Percentiles rank a stretch among this genome's conserved stretches.
Conservation (phyloP, 2,329 filamentous ascomycete genomes). For the Nigrospora oryzae region DNA sequence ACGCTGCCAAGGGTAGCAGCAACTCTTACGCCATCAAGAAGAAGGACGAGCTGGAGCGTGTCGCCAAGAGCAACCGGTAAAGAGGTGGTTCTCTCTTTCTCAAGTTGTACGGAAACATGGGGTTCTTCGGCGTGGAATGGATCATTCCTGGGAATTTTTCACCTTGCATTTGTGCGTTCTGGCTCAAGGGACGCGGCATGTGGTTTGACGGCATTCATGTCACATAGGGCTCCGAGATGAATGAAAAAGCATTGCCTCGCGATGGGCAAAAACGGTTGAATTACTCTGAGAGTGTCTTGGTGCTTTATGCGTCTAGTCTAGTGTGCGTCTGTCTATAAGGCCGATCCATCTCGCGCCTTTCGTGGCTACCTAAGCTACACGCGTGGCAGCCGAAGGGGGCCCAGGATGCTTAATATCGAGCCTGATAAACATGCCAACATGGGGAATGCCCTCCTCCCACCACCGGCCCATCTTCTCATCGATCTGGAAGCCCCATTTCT, state of each 20-base stretch:
- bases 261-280: conserved; percentile 13
- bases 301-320: too few relatives aligned
- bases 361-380: too few relatives aligned
- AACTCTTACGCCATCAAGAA: conserved; percentile 99
- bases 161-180: conserved; percentile 35
- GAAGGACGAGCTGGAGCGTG: conserved; percentile 99
- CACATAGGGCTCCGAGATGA: conserved; percentile 29
- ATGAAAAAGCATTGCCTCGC: conserved; percentile 23
- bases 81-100: conserved; percentile 29
- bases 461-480: conserved; percentile 70
- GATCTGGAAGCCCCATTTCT: conserved; percentile 60
- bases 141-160: conserved; percentile 26
- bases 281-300: too few relatives aligned
- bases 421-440: conserved; percentile 72
- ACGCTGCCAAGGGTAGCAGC: conserved; percentile 99
- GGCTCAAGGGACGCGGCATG: conserved; percentile 28
- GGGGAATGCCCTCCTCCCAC: conserved; percentile 76
- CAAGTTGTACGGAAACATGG: conserved; percentile 5
- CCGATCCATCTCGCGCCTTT: too few relatives aligned
- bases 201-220: conserved; percentile 33
- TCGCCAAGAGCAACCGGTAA: conserved; percentile 99
- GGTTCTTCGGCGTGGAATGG: conserved; percentile 33
- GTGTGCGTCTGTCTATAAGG: too few relatives aligned
- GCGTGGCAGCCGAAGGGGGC: too few relatives aligned
- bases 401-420: conserved; percentile 22